Conservation (phyloP, 495 filamentous ascomycete species). For the Neurospora sp. region DNA sequence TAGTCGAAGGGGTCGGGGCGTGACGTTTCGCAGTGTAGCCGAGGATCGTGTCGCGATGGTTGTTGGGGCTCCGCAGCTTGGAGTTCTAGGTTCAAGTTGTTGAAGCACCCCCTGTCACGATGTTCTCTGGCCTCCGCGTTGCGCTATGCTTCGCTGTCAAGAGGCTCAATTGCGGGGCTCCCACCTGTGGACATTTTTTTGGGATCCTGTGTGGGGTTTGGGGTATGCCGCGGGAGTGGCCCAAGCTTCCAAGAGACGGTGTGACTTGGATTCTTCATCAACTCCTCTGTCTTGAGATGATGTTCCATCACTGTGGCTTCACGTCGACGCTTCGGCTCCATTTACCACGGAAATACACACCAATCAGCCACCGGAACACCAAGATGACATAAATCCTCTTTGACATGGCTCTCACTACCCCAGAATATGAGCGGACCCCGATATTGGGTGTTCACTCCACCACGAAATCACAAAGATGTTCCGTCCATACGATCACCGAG, state of each 20-base stretch:
- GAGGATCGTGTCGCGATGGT: not conserved
- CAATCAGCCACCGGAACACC: not conserved
- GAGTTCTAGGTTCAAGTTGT: not conserved
- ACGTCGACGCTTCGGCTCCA: not conserved
- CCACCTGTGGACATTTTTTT: not conserved
- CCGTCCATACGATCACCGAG: not conserved
- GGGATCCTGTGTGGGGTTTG: not conserved
- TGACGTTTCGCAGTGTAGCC: not conserved
- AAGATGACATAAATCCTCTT: not conserved
- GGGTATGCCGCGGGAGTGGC: not conserved
- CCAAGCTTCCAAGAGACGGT: not conserved
- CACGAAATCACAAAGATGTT: not conserved
- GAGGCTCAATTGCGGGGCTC: not conserved
- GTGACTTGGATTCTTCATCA: not conserved
- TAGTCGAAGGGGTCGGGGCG: not conserved
- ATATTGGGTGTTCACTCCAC: not conserved
- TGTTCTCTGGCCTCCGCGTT: not conserved
- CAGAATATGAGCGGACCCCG: not conserved
- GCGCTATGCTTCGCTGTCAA: not conserved
- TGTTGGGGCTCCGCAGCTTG: not conserved
- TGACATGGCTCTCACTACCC: not conserved
- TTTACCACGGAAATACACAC: not conserved
- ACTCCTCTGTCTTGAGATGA: not conserved
- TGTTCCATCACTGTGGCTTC: not conserved
- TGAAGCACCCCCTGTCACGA: not conserved